A percentile compares a stretch with the other conserved stretches of the same genome.
Evolutionary conservation across 2,329 filamentous ascomycete genomes (phyloP).

Genomic region (Penicillium sp.): DNA sequence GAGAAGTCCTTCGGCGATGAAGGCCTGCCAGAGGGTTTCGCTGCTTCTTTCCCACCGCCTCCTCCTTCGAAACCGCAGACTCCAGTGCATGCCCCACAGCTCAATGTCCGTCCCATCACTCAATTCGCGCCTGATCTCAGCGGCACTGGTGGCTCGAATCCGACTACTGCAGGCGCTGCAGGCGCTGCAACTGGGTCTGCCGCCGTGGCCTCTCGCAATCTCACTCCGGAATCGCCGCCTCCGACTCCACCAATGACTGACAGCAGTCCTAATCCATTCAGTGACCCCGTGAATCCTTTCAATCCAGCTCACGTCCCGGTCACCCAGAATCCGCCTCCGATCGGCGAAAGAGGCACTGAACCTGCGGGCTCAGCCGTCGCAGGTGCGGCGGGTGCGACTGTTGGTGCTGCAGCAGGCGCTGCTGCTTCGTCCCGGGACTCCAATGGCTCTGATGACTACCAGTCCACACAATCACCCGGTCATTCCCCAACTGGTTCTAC

Average conservation of each 20-base stretch:
- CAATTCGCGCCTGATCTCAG: slow-evolving; percentile 70
- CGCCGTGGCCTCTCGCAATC: slow-evolving; percentile 30
- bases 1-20: slow-evolving; percentile 55
- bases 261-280: slow-evolving; percentile 45
- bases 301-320: slow-evolving; percentile 41
- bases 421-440: slow-evolving; percentile 31
- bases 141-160: slow-evolving; percentile 21
- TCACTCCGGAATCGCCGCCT: slow-evolving; percentile 34
- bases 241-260: slow-evolving; percentile 40
- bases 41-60: slow-evolving; percentile 34
- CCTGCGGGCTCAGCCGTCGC: slow-evolving; percentile 35
- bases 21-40: slow-evolving; percentile 25
- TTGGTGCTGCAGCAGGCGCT: slow-evolving; percentile 39
- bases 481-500: slow-evolving; percentile 23
- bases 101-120: slow-evolving; percentile 80
- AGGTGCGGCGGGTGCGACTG: slow-evolving; percentile 35
- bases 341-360: slow-evolving; percentile 22
- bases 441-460: slow-evolving; percentile 22
- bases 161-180: slow-evolving; percentile 15
- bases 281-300: slow-evolving; percentile 67
- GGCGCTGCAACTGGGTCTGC: slow-evolving; percentile 21
- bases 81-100: slow-evolving; percentile 62
- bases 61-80: slow-evolving; percentile 36
- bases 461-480: slow-evolving; percentile 21
- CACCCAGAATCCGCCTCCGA: slow-evolving; percentile 16